phyloP scores from a whole-genome alignment of 108 stramenopile genomes.

The Ochromonas danica region DNA sequence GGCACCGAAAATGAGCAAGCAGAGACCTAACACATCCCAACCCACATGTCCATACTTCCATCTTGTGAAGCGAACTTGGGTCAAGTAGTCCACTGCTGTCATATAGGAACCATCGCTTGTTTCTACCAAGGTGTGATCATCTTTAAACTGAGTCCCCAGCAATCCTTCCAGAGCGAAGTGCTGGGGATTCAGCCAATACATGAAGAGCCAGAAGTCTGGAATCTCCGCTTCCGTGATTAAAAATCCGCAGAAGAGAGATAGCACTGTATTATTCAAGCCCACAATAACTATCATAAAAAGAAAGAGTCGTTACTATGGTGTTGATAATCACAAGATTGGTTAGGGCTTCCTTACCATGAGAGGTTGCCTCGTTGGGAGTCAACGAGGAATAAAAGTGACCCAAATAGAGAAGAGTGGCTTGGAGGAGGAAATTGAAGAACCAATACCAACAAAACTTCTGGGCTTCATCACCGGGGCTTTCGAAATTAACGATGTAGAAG shows the following conservation, averaged over 20 bases:
- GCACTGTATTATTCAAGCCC: not conserved
- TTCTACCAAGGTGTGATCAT: slow-evolving; percentile 49
- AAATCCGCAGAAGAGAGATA: slow-evolving; percentile 25
- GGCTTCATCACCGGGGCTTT: slow-evolving; percentile 25
- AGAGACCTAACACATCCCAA: not conserved
- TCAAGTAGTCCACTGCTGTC: not conserved
- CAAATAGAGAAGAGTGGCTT: not conserved
- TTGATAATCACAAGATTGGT: not conserved
- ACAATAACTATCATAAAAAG: not conserved
- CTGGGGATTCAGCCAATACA: slow-evolving; percentile 37
- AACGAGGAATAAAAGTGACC: not conserved
- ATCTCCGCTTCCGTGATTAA: not conserved
- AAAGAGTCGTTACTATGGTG: not conserved
- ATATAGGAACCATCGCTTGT: not conserved
- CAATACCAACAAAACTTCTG: slow-evolving; percentile 50
- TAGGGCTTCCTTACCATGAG: not conserved
- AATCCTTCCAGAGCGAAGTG: slow-evolving; percentile 37
- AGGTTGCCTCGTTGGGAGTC: not conserved
- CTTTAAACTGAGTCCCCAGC: slow-evolving; percentile 28
- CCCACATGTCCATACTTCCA: not conserved
- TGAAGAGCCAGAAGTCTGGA: slow-evolving; percentile 28
- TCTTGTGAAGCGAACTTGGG: not conserved
- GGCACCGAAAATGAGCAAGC: not conserved
- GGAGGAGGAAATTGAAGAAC: slow-evolving; percentile 9
- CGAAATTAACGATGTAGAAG: slow-evolving; percentile 49